phyloP scores from a whole-genome alignment of 2,329 filamentous ascomycete genomes.

The Bertia moriformis region DNA sequence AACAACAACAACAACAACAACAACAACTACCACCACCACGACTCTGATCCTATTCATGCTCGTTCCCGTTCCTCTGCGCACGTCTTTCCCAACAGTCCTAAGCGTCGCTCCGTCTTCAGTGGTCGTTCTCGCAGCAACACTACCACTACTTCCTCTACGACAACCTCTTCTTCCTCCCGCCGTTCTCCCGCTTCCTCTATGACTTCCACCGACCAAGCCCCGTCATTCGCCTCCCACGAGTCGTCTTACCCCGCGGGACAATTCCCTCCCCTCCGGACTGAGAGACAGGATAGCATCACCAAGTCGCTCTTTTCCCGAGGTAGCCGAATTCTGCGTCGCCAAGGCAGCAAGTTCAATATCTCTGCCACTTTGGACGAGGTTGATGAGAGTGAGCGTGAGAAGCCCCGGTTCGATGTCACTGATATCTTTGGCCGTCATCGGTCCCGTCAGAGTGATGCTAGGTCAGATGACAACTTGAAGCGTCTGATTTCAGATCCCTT shows the following conservation, averaged over 20 bases:
- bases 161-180: neutral
- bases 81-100: neutral
- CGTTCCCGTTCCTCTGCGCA: too few relatives aligned
- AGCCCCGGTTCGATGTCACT: conserved; percentile 15
- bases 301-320: conserved; percentile 24
- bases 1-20: too few relatives aligned
- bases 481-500: conserved; percentile 43
- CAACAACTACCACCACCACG: too few relatives aligned
- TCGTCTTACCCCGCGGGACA: neutral
- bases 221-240: neutral
- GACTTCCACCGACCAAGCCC: neutral
- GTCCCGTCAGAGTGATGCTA: neutral
- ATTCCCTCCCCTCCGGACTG: too few relatives aligned
- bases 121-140: neutral
- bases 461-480: conserved; percentile 23
- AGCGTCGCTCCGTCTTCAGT: conserved; percentile 1
- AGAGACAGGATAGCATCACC: conserved; percentile 18
- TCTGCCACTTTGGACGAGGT: conserved; percentile 20
- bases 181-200: conserved; percentile 1
- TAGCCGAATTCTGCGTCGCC: conserved; percentile 27
- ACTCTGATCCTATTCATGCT: too few relatives aligned
- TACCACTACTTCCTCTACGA: neutral
- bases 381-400: conserved; percentile 17
- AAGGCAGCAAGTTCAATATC: conserved; percentile 27
- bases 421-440: conserved; percentile 4